These are phyloP conservation scores for Trichoderma sp. DNA, from an alignment of 2,329 filamentous ascomycete species.

Conservation along the genomic window DNA sequence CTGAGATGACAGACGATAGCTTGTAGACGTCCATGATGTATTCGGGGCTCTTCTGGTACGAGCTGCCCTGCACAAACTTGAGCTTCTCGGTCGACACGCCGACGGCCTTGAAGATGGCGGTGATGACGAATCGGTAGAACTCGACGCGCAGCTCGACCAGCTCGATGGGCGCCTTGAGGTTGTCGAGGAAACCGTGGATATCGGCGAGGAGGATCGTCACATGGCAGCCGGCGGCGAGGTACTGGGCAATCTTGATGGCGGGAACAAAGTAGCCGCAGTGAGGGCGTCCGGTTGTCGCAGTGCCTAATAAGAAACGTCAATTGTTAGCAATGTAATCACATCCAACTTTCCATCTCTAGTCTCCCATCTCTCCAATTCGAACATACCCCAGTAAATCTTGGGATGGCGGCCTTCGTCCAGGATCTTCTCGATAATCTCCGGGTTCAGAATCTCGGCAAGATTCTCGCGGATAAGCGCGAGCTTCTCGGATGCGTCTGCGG, in stretches of 20 bases:
- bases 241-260: slow-evolving; percentile 85
- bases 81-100: slow-evolving; percentile 78
- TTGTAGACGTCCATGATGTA: slow-evolving; percentile 92
- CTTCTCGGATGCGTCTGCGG: slow-evolving; percentile 55
- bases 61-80: slow-evolving; percentile 80
- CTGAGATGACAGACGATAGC: slow-evolving; percentile 67
- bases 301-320: slow-evolving; percentile 50
- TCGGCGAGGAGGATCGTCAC: slow-evolving; percentile 77
- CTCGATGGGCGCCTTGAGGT: slow-evolving; percentile 84
- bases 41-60: slow-evolving; percentile 70
- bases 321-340: neutral
- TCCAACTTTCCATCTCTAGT: neutral
- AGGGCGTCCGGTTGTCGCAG: slow-evolving; percentile 81
- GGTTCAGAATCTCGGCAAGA: slow-evolving; percentile 78
- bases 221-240: slow-evolving; percentile 81
- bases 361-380: neutral
- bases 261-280: slow-evolving; percentile 90
- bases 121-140: slow-evolving; percentile 82
- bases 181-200: slow-evolving; percentile 77
- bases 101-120: slow-evolving; percentile 71
- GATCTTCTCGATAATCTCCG: slow-evolving; percentile 77
- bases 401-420: slow-evolving; percentile 69
- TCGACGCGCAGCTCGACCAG: slow-evolving; percentile 78
- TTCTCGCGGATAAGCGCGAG: slow-evolving; percentile 78
- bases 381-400: slow-evolving; percentile 78